phyloP scores from a whole-genome alignment of 768 basidiomycete genomes.

The Auriscalpium microsporum region DNA sequence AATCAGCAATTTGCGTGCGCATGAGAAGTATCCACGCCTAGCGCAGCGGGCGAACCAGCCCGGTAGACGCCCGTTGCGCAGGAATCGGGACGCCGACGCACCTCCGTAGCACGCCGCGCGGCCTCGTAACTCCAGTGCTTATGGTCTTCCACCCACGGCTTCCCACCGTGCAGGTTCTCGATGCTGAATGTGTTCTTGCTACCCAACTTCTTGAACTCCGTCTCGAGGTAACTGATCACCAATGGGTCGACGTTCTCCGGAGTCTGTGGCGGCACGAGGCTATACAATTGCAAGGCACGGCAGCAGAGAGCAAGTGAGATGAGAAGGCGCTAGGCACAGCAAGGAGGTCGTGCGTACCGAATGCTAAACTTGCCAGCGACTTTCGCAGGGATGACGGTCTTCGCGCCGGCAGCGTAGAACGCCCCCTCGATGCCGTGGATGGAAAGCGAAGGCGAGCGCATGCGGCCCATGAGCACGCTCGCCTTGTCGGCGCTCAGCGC shows the following conservation, averaged over 20 bases:
- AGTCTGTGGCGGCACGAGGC: slow-evolving; percentile 81
- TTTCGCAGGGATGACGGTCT: slow-evolving; percentile 92
- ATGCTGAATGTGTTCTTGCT: slow-evolving; percentile 75
- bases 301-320: background rate
- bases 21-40: too few species aligned
- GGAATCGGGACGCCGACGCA: slow-evolving; percentile 16
- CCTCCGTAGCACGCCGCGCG: slow-evolving; percentile 78
- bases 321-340: background rate
- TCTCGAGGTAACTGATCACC: slow-evolving; percentile 59
- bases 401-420: slow-evolving; percentile 72
- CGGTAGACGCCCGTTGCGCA: background rate
- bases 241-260: slow-evolving; percentile 66
- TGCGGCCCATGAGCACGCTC: slow-evolving; percentile 81
- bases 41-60: background rate
- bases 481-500: slow-evolving; percentile 74
- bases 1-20: too few species aligned
- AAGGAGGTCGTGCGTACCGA: slow-evolving; percentile 40
- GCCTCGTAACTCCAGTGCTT: slow-evolving; percentile 94
- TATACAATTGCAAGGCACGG: slow-evolving; percentile 16
- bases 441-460: slow-evolving; percentile 84
- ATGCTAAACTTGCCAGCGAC: slow-evolving; percentile 92
- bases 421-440: slow-evolving; percentile 96
- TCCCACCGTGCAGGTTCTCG: slow-evolving; percentile 72
- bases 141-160: slow-evolving; percentile 80
- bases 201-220: slow-evolving; percentile 77